Evolutionary conservation across 2,329 filamentous ascomycete genomes (phyloP).

Genomic region (Apiospora kogelbergensis): DNA sequence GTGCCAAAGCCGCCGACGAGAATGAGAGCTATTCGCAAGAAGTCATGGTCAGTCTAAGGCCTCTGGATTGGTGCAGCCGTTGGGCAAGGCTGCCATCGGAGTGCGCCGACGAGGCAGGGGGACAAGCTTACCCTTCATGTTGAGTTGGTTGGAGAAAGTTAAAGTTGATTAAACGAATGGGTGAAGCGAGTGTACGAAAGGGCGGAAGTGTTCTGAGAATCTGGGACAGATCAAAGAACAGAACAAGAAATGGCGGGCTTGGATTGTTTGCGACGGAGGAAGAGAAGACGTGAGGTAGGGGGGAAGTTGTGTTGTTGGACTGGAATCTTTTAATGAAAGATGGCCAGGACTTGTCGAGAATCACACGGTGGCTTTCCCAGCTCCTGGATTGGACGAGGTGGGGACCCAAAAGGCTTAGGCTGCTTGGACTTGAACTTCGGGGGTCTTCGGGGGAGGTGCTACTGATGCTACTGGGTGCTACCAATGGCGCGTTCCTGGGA

Average conservation of each 20-base stretch:
- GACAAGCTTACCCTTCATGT: conserved; percentile 41
- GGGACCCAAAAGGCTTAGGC: conserved; percentile 6
- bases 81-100: neutral
- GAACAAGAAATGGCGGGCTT: neutral
- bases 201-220: conserved; percentile 20
- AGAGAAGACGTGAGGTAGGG: neutral
- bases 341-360: conserved; percentile 2
- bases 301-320: neutral
- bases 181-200: conserved; percentile 9
- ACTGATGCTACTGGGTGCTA: neutral
- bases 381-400: conserved; percentile 2
- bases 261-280: neutral
- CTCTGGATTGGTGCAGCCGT: neutral
- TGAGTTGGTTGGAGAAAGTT: conserved; percentile 14
- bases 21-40: conserved; percentile 72
- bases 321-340: conserved; percentile 5
- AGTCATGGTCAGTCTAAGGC: conserved; percentile 16
- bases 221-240: conserved; percentile 16
- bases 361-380: conserved; percentile 11
- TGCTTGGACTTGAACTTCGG: neutral
- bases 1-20: conserved; percentile 99
- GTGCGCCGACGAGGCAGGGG: conserved; percentile 3
- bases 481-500: neutral
- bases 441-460: neutral
- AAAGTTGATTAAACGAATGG: conserved; percentile 8